Evolutionary conservation across 148 eudicot species (phyloP).

Genomic region (Cornus suecica): DNA sequence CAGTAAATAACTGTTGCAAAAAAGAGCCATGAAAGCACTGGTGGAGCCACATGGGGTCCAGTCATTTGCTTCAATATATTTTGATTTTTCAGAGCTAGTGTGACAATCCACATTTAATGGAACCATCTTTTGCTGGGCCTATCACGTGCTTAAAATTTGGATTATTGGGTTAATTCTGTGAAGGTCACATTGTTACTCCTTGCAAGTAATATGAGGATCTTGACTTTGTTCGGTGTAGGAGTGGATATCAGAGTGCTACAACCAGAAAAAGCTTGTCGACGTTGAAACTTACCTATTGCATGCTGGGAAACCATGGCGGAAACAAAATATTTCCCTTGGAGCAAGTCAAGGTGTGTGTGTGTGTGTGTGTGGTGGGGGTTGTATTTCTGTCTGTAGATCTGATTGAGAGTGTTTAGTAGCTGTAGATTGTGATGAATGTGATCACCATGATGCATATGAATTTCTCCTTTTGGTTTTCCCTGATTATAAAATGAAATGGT

Average conservation of each 20-base stretch:
- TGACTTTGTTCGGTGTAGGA: conserved; percentile 40
- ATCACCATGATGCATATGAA: background rate
- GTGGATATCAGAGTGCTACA: conserved; percentile 79
- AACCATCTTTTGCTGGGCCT: background rate
- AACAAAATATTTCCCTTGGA: conserved; percentile 29
- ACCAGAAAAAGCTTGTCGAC: conserved; percentile 81
- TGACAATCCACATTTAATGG: background rate
- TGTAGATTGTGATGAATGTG: background rate
- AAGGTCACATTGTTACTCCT: background rate
- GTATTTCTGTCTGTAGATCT: background rate
- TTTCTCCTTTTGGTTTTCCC: background rate
- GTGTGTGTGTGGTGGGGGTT: background rate
- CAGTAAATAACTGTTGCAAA: too few species aligned
- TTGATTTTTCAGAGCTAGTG: background rate
- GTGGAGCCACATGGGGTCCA: too few species aligned
- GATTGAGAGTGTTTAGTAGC: background rate
- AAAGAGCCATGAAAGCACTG: too few species aligned
- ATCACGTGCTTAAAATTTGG: background rate
- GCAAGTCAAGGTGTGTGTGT: conserved; percentile 42
- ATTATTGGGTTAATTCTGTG: background rate
- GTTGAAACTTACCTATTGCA: conserved; percentile 80
- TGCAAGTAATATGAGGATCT: conserved; percentile 14
- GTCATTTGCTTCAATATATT: background rate
- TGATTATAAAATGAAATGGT: too few species aligned
- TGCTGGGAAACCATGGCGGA: conserved; percentile 93